Evolutionary conservation across 2,329 filamentous ascomycete species (phyloP), one percentile per base, ranked within the genome.

Genomic region (Fusarium gaditjirri): DNA sequence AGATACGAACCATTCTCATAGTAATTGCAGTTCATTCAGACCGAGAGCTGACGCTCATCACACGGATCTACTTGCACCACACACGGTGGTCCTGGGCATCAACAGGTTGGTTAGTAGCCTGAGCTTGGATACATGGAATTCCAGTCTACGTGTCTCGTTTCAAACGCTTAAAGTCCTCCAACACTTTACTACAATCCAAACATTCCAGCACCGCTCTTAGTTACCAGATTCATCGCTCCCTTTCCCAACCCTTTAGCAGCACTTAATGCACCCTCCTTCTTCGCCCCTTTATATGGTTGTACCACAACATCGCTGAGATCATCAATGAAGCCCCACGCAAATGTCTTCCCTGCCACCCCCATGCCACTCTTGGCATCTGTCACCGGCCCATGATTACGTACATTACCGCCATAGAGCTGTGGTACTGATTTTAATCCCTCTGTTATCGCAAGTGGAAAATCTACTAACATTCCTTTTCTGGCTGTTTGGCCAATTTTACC

Each of bases 351-450:
- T 5, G 43, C 56, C 11, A 47, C 56, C 23, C 27, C 7, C 27
- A 38, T 25, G 6, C 56, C 56, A 5, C 43, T 50, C 19, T 59
- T 59, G 16, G 35, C 44, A 38, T 35, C 44, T 12, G 43, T 50
- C 35, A 59, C 44, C 9, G 44, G 56, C n/a, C 44, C 44, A 4
- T 38, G 44, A 19, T 59, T n/a, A 10, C 46, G 23, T 4, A 59
- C 56, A 25, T 50, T 38, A 10, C 29, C 44, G 8, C 56, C 56
- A 21, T 59, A 59, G 14, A 44, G 33, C 33, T 31, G 36, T 7
- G 61, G 65, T 7, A 60, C 49, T 5, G 61, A 36, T 11, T n/a
- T 53, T 14, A 60, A 12, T 8, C 65, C 54, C 14, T 61, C 65
- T 2, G 65, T 49, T 1, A 68, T n/a, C 2, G 64, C 64, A 10